Evolutionary conservation across 768 basidiomycete species (phyloP).

Genomic region (Leccinum incarnatum): DNA sequence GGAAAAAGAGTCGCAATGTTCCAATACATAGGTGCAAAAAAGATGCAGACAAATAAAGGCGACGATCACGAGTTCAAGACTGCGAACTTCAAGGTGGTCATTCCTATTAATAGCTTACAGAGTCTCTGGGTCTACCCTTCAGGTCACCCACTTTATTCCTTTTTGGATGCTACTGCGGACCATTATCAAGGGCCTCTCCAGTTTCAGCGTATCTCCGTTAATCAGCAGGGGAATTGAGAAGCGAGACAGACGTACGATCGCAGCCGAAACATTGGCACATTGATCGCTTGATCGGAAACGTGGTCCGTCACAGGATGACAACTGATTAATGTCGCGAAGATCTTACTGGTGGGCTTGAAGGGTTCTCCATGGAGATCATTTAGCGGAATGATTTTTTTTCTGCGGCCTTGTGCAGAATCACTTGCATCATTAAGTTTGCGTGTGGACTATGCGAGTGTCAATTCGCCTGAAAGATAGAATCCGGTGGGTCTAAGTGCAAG

Average conservation of each 20-base stretch:
- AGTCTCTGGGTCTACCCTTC: neutral
- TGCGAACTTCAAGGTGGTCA: neutral
- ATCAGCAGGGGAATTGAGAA: neutral
- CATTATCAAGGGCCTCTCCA: neutral
- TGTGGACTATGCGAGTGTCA: neutral
- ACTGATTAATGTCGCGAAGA: neutral
- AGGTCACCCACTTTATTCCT: neutral
- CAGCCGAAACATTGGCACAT: neutral
- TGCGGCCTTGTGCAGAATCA: neutral
- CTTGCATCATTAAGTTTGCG: neutral
- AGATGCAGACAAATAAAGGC: neutral
- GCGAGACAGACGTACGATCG: neutral
- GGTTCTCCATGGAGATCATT: neutral
- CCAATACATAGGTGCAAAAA: neutral
- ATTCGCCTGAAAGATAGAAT: neutral
- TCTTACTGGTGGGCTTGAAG: neutral
- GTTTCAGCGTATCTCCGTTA: neutral
- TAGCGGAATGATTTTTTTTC: too few relatives aligned
- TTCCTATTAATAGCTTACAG: neutral
- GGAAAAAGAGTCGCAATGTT: neutral
- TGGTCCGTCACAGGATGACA: neutral
- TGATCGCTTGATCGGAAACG: slow-evolving; percentile 1
- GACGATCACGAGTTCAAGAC: neutral
- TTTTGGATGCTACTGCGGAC: neutral
- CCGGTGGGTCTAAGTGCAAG: neutral